Evolutionary conservation across 192 early-diverging fungal genomes (phyloP).

Genomic region (Jimgerdemannia lactiflua): DNA sequence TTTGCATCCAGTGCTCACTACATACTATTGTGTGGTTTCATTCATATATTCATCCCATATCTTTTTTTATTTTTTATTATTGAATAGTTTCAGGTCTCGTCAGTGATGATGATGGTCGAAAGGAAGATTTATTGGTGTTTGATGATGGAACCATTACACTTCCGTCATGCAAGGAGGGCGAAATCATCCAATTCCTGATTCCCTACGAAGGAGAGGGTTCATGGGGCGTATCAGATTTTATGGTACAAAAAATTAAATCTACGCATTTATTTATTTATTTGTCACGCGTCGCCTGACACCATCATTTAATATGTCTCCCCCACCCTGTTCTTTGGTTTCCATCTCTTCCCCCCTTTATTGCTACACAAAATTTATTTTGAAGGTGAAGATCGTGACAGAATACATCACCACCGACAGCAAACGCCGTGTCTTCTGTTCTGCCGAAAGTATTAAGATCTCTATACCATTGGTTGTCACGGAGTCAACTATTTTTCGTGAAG

Average conservation of each 20-base stretch:
- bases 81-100: background rate
- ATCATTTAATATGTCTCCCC: background rate
- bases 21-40: background rate
- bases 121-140: slow-evolving; percentile 30
- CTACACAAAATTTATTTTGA: background rate
- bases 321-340: no score
- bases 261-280: no score
- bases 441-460: slow-evolving; percentile 46
- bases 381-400: slow-evolving; percentile 44
- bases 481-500: slow-evolving; percentile 48
- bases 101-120: slow-evolving; percentile 8
- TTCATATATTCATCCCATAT: background rate
- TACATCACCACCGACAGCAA: slow-evolving; percentile 39
- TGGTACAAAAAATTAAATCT: slow-evolving; percentile 11
- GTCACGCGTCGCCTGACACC: no score
- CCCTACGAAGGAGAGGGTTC: slow-evolving; percentile 32
- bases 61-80: slow-evolving; percentile 9
- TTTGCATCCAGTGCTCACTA: background rate
- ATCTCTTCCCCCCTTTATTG: background rate
- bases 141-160: slow-evolving; percentile 37
- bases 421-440: slow-evolving; percentile 35
- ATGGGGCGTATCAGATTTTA: slow-evolving; percentile 33
- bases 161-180: slow-evolving; percentile 29
- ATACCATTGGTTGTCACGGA: slow-evolving; percentile 50
- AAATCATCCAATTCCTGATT: slow-evolving; percentile 38